These are phyloP conservation scores for Cicer pinnatifidum DNA, from an alignment of 306 rosid genomes.

Conservation along the genomic window DNA sequence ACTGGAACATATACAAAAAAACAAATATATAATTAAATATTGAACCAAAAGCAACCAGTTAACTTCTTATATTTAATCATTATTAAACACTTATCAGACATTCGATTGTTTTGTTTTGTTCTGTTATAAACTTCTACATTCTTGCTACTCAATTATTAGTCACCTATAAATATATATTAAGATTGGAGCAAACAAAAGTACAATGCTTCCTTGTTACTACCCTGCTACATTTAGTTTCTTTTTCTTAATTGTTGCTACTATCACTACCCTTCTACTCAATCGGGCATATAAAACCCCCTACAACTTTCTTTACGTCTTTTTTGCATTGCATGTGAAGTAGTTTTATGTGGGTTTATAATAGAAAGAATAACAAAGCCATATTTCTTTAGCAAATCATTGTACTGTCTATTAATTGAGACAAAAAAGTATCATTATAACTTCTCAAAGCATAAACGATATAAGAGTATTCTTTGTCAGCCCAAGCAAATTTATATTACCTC, in stretches of 20 bases:
- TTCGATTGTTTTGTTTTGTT: conserved; percentile 11
- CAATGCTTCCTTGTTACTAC: conserved; percentile 1
- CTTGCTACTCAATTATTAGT: conserved; percentile 32
- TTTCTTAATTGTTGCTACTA: conserved; percentile 6
- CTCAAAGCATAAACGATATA: conserved; percentile 28
- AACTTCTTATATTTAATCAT: conserved; percentile 12
- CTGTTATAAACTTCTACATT: conserved; percentile 9
- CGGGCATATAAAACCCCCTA: not conserved
- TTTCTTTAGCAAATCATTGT: conserved; percentile 29
- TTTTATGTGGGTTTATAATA: conserved; percentile 9
- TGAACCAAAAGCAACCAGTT: conserved; percentile 30
- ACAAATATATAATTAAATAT: conserved; percentile 13
- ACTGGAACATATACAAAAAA: conserved; percentile 25
- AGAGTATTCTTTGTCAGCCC: conserved; percentile 20
- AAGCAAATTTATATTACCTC: conserved; percentile 64
- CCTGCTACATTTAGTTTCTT: not conserved
- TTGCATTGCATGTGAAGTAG: not conserved
- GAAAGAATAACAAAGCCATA: conserved; percentile 28
- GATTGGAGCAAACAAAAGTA: conserved; percentile 15
- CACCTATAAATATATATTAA: conserved; percentile 26
- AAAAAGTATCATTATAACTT: conserved; percentile 26
- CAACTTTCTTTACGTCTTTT: not conserved
- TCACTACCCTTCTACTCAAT: conserved; percentile 1
- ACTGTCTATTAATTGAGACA: conserved; percentile 16
- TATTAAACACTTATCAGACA: conserved; percentile 37